These are phyloP conservation scores for Candida ipomoeae DNA, from an alignment of 805 yeast genomes.

Conservation along the genomic window DNA sequence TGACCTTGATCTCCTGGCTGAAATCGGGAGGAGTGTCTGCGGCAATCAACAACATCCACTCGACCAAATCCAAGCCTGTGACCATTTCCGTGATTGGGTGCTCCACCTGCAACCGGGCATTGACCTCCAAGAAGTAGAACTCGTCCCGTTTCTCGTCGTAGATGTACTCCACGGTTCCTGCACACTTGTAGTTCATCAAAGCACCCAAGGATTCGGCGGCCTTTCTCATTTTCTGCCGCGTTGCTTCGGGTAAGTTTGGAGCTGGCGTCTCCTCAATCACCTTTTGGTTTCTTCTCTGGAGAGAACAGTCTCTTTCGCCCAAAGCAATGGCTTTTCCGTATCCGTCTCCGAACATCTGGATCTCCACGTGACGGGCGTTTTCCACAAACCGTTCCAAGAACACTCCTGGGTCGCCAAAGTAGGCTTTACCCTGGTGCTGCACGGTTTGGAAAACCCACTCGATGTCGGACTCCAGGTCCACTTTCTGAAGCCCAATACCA, in stretches of 20 bases:
- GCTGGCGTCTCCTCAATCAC: conserved; percentile 98
- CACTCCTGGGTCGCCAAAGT: conserved; percentile 94
- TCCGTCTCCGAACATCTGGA: conserved; percentile 97
- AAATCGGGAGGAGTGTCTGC: conserved; percentile 87
- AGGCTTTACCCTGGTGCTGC: conserved; percentile 87
- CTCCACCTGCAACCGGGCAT: conserved; percentile 95
- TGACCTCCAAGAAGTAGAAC: conserved; percentile 92
- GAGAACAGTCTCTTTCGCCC: conserved; percentile 96
- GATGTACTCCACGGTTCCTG: conserved; percentile 96
- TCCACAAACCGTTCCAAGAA: conserved; percentile 93
- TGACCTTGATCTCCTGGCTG: conserved; percentile 49
- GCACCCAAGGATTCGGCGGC: conserved; percentile 85
- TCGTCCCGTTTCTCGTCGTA: conserved; percentile 83
- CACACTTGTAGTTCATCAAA: conserved; percentile 86
- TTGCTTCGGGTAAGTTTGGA: conserved; percentile 80
- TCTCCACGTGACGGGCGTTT: conserved; percentile 92
- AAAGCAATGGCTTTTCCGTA: conserved; percentile 86
- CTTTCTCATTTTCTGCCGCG: conserved; percentile 67
- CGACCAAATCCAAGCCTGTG: conserved; percentile 91
- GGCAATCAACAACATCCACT: conserved; percentile 94
- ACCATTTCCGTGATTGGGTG: conserved; percentile 96
- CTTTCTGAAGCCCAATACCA: conserved; percentile 95
- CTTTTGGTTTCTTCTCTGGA: conserved; percentile 96
- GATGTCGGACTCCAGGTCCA: conserved; percentile 76
- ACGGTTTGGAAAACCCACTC: conserved; percentile 85